Evolutionary conservation across 169 alveolate species (phyloP), one percentile per base, ranked within the genome.

Genomic region (Plasmodium inui): DNA sequence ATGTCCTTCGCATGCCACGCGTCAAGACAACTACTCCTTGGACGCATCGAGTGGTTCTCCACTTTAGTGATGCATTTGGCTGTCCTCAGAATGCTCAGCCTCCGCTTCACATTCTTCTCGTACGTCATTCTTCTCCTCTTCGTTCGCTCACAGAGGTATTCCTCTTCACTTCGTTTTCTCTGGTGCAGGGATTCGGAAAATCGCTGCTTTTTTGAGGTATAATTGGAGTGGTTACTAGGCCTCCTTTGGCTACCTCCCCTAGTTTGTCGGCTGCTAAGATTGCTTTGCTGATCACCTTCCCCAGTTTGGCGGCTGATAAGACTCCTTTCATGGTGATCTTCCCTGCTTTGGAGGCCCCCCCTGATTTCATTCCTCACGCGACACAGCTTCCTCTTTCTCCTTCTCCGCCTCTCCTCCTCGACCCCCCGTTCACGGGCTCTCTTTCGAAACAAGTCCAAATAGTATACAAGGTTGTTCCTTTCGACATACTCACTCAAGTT

Each of bases 21-120:
- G 76, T 10, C n/a, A 19, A 3, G 76, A 67, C 14, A 67, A n/a
- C 41, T 41, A 67, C 37, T 67, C n/a, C 19, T 67, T 67, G 7
- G 9, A 67, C 37, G 14, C 76, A 67, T 26, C 14, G 76, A 67
- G n/a, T 67, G 32, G 30, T 82, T 85, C 1, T 50, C 57, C 12
- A 37, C 4, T 57, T 53, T 30, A 4, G 44, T 76, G 14, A 89
- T 79, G 30, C 94, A 89, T 67, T 57, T 78, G n/a, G 74, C 14
- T 67, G 94, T 79, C 30, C 85, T 89, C 53, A 89, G 50, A 37
- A 89, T 57, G 41, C 89, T 89, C 39, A 89, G 46, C 44, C 94
- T 55, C 53, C 73, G 67, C 53, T 79, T 79, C 70, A 78, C 32
- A 37, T 44, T 88, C n/a, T 34, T 76, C 82, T 88, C 94, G 57